Evolutionary conservation across 1,139 yeast species (phyloP).

Genomic region (Geotrichum cucujoidarum): DNA sequence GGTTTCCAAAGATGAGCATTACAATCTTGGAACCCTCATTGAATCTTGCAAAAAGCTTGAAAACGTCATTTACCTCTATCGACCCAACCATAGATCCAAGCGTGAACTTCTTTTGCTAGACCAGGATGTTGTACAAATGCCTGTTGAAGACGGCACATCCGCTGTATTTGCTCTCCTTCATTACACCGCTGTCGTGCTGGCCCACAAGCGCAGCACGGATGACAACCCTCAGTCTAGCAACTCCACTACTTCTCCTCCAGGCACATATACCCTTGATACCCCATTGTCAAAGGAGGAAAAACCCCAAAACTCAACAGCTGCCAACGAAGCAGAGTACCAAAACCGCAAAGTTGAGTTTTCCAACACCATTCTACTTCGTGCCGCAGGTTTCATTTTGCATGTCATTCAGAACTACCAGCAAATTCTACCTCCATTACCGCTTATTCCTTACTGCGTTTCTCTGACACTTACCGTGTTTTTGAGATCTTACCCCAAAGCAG

Average conservation of each 20-base stretch:
- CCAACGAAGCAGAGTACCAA: no score
- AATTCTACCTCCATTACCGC: slow-evolving; percentile 33
- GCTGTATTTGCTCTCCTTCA: slow-evolving; percentile 34
- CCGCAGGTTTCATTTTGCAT: slow-evolving; percentile 34
- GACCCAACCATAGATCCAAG: slow-evolving; percentile 31
- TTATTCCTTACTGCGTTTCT: slow-evolving; percentile 36
- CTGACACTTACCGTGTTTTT: slow-evolving; percentile 36
- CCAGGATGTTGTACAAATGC: slow-evolving; percentile 19
- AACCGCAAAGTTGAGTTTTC: slow-evolving; percentile 6
- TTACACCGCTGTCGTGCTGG: slow-evolving; percentile 33
- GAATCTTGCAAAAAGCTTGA: slow-evolving; percentile 37
- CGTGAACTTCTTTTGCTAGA: slow-evolving; percentile 16
- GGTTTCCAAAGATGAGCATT: slow-evolving; percentile 29
- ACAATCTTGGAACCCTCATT: slow-evolving; percentile 32
- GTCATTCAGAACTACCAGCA: slow-evolving; percentile 27
- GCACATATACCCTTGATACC: slow-evolving; percentile 7
- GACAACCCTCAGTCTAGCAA: slow-evolving; percentile 2
- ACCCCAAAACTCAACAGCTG: slow-evolving; percentile 1
- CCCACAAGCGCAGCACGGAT: slow-evolving; percentile 31
- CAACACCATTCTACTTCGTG: slow-evolving; percentile 24
- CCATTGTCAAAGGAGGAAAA: slow-evolving; percentile 2
- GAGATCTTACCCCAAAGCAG: slow-evolving; percentile 33
- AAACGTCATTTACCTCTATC: slow-evolving; percentile 36
- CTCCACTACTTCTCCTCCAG: slow-evolving; percentile 7
- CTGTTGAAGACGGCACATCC: slow-evolving; percentile 26